Evolutionary conservation across 331 rosid species (phyloP), one percentile per base, ranked within the genome.

Genomic region (Malus hybrid): DNA sequence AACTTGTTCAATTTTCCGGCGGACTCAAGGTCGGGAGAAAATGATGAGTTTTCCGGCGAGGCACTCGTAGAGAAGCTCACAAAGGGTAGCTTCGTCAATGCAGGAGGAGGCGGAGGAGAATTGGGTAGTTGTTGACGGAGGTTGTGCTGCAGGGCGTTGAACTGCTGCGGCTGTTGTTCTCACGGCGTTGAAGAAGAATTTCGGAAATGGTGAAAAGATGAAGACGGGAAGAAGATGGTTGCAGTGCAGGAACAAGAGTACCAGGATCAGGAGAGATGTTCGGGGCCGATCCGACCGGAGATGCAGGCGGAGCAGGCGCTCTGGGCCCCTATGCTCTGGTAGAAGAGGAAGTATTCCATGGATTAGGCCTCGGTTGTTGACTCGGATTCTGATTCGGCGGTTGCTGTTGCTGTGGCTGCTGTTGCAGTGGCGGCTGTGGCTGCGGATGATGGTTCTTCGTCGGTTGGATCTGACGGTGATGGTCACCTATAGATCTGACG

Each of bases 61-160:
- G 20, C 76, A 54, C 20, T 56, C 65, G n/a, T 19, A 72, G 48
- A 44, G 77, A 65, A 72, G 76, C 16, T 57, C 29, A 24, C 78
- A n/a, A 56, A 5, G 66, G 33, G 69, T 13, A 72, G 80, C 83
- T 65, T 73, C 56, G 24, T 22, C 22, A 22, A 22, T 22, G 22
- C 22, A 22, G 22, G 22, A 22, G 22, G 22, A 22, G 22, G 22
- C 22, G 22, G 22, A 22, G 22, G 22, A 22, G 22, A 22, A 22
- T 22, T 22, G 22, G 22, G 22, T 22, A 22, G 22, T 22, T 22
- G 22, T 22, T 22, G 22, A 22, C 22, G 22, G 22, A 22, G 22
- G 22, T 22, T 22, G 22, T 22, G 22, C 22, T 22, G 22, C 22
- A 22, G 22, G 22, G 22, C 22, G 22, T 22, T 22, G 22, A 22